A percentile compares a stretch with the other conserved stretches of the same genome.
Evolutionary conservation across 352 stramenopile species (phyloP).

Genomic region (Phytophthora citrophthora): DNA sequence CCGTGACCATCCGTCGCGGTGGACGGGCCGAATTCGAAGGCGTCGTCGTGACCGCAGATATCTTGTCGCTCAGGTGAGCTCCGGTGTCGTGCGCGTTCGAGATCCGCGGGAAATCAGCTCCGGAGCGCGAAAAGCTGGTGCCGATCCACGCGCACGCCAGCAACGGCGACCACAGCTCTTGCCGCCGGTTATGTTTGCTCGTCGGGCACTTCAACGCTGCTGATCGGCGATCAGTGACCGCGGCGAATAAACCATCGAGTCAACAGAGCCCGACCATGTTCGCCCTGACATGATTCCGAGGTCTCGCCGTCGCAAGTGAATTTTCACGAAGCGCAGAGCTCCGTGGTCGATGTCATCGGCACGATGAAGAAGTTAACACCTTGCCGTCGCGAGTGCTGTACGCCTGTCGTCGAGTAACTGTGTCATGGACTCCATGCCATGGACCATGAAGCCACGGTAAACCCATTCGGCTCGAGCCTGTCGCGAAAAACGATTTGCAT

Average conservation of each 20-base stretch:
- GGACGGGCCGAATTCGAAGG: slow-evolving; percentile 2
- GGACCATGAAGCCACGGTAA: slow-evolving; percentile 1
- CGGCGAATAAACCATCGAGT: not conserved
- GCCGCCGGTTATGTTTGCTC: slow-evolving; percentile 1
- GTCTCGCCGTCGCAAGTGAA: not conserved
- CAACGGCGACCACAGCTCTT: not conserved
- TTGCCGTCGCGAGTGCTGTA: too few species aligned
- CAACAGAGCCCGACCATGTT: slow-evolving; percentile 15
- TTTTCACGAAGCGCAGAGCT: not conserved
- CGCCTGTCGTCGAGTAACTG: slow-evolving; percentile 24
- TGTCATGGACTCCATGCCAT: not conserved
- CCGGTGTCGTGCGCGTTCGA: slow-evolving; percentile 30
- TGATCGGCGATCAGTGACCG: not conserved
- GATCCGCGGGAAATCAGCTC: slow-evolving; percentile 30
- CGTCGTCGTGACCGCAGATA: slow-evolving; percentile 12
- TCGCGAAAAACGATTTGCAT: slow-evolving; percentile 14
- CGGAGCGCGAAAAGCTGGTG: slow-evolving; percentile 6
- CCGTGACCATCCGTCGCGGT: not conserved
- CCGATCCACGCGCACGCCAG: slow-evolving; percentile 9
- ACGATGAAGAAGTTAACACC: not conserved
- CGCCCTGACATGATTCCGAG: slow-evolving; percentile 9
- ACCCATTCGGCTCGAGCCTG: slow-evolving; percentile 1
- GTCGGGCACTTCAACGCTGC: slow-evolving; percentile 8
- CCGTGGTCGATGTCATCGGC: not conserved
- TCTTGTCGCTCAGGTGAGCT: slow-evolving; percentile 21